phyloP scores from a whole-genome alignment of 345 rosid species.

The Eutrema japonicum region DNA sequence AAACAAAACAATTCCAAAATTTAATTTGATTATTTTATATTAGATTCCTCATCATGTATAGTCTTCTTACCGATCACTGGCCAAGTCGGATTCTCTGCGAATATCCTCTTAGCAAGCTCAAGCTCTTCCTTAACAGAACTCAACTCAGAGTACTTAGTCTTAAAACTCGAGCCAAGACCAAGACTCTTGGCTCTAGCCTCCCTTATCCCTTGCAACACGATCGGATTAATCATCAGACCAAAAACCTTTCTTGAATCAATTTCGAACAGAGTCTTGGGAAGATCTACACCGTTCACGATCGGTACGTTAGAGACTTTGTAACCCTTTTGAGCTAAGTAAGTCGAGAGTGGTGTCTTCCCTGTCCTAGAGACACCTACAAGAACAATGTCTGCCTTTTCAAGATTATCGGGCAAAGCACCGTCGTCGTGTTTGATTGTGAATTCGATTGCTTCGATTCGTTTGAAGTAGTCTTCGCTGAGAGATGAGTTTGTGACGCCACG shows the following conservation, averaged over 20 bases:
- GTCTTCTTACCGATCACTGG: constrained; percentile 73
- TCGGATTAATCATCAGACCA: constrained; percentile 73
- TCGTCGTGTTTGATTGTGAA: constrained; percentile 94
- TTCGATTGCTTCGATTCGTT: constrained; percentile 74
- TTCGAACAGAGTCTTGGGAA: constrained; percentile 68
- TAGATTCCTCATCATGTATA: neutral
- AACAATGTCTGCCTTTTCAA: constrained; percentile 69
- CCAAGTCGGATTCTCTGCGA: constrained; percentile 80
- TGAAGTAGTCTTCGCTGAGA: constrained; percentile 72
- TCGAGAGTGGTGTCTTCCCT: constrained; percentile 84
- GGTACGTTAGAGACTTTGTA: constrained; percentile 89
- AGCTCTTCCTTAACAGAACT: constrained; percentile 66
- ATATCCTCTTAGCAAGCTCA: constrained; percentile 66
- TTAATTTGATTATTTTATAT: neutral
- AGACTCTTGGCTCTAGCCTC: constrained; percentile 73
- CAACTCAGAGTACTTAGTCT: constrained; percentile 80
- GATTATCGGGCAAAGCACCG: constrained; percentile 75
- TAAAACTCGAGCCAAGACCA: constrained; percentile 57
- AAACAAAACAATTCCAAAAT: constrained; percentile 12
- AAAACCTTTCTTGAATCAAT: constrained; percentile 75
- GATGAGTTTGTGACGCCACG: constrained; percentile 65
- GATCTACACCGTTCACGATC: constrained; percentile 66
- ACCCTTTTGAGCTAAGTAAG: constrained; percentile 83
- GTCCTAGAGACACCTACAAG: constrained; percentile 87
- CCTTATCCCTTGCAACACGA: constrained; percentile 72